Evolutionary conservation across 2,329 filamentous ascomycete genomes (phyloP), one percentile per base, ranked within the genome.

Genomic region (Aspergillus pseudoviridinutans): DNA sequence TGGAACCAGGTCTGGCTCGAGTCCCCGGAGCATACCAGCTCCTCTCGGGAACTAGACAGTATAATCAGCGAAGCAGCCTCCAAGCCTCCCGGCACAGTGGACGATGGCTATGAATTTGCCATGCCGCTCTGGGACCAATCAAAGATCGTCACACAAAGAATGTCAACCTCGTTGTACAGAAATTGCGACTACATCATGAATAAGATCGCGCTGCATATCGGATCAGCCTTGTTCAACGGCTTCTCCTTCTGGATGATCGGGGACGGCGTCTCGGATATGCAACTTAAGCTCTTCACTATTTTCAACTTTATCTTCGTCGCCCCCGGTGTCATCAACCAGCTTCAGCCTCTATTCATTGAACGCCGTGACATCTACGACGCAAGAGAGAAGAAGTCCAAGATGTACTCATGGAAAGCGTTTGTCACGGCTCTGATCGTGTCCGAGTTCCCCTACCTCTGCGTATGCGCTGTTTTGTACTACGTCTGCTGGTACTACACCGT

Each of bases 391-490:
- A 88, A 88, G 3, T 87, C 84, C 0, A 82, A 87, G 27, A 90
- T 90, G 62, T 92, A 92, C 72, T 85, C 85, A 27, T 91, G 88
- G 85, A 74, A 85, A n/a, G 86, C 88, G 0, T 91, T 91, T 68
- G 83, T 82, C 57, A 87, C 87, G 0, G 87, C 87, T 0, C 84
- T 88, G 58, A 79, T 91, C 4, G 76, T 91, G 1, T 83, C 82
- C 3, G 89, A 92, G 67, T 83, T 92, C 20, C 88, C 89, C 0
- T 83, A 83, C 49, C 83, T 87, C 0, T 80, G 89, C 61, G 66
- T 90, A 24, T 81, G 82, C 4, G 82, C 80, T 0, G 77, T 87
- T 0, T 71, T 91, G 3, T 91, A 91, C 76, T 92, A 82, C 78
- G 75, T 84, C 0, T 77, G 89, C 1, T 92, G 87, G 87, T 92